These are phyloP conservation scores for Komagataella mondaviorum DNA, from an alignment of 805 yeast genomes.

Conservation along the genomic window DNA sequence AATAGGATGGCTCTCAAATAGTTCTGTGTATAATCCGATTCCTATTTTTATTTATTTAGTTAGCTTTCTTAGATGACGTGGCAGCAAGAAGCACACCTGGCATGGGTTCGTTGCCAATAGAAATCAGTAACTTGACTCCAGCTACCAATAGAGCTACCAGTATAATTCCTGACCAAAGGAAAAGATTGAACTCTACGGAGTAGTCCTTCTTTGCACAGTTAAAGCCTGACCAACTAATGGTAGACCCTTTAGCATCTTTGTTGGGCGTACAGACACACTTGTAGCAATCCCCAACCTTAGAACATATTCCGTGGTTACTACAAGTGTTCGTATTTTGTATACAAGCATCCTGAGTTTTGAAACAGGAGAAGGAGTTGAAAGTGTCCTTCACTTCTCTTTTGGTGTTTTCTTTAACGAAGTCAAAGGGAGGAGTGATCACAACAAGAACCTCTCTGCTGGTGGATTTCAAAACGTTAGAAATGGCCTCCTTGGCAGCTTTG, in stretches of 20 bases:
- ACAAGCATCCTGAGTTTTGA: constrained; percentile 31
- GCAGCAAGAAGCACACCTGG: constrained; percentile 61
- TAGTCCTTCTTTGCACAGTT: constrained; percentile 61
- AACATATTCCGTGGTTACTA: constrained; percentile 40
- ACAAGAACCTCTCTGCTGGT: background rate
- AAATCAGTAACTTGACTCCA: constrained; percentile 38
- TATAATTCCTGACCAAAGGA: constrained; percentile 52
- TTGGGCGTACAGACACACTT: constrained; percentile 36
- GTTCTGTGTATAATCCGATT: background rate
- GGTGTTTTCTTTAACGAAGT: constrained; percentile 7
- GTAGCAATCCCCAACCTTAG: constrained; percentile 29
- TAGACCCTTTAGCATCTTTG: constrained; percentile 24
- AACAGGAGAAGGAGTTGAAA: constrained; percentile 16
- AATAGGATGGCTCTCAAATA: background rate
- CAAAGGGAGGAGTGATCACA: background rate
- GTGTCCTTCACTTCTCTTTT: background rate
- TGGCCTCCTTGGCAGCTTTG: background rate
- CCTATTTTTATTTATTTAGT: constrained; percentile 5
- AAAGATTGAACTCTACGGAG: constrained; percentile 49
- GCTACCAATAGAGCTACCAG: constrained; percentile 28
- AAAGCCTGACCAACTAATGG: constrained; percentile 41
- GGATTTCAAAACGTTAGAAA: background rate
- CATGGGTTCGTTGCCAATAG: constrained; percentile 45
- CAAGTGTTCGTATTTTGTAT: constrained; percentile 31
- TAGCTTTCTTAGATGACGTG: constrained; percentile 27